phyloP scores from a whole-genome alignment of 2,329 filamentous ascomycete genomes.

The Epichloe hybrida region DNA sequence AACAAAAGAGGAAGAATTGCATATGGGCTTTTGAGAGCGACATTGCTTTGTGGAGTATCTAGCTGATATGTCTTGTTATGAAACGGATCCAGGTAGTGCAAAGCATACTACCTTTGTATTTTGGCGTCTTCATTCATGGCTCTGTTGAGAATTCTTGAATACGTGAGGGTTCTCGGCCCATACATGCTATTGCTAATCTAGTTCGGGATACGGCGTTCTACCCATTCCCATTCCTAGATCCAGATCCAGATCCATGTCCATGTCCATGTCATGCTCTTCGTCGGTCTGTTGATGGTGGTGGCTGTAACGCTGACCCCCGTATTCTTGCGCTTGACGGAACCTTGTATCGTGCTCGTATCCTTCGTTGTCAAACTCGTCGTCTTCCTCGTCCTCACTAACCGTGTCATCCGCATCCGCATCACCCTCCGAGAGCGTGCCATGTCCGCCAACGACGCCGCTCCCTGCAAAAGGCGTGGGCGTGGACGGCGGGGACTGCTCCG shows the following conservation, averaged over 20 bases:
- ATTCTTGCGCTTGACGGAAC: not conserved
- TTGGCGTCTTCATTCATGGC: too few species aligned
- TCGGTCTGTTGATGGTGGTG: slow-evolving; percentile 6
- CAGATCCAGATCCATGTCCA: not conserved
- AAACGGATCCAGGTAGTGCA: too few species aligned
- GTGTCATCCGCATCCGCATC: slow-evolving; percentile 14
- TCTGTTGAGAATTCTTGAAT: too few species aligned
- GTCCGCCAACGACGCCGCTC: slow-evolving; percentile 4
- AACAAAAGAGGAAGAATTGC: too few species aligned
- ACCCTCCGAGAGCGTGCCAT: slow-evolving; percentile 4
- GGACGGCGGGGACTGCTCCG: slow-evolving; percentile 6
- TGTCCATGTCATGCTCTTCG: slow-evolving; percentile 4
- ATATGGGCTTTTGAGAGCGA: too few species aligned
- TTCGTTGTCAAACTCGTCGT: slow-evolving; percentile 15
- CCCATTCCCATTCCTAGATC: slow-evolving; percentile 3
- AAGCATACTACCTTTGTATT: too few species aligned
- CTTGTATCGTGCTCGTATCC: slow-evolving; percentile 15
- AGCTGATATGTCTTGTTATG: too few species aligned
- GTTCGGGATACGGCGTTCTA: slow-evolving; percentile 7
- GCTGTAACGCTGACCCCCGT: not conserved
- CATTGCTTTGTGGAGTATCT: too few species aligned
- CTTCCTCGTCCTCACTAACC: slow-evolving; percentile 10
- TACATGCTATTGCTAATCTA: slow-evolving; percentile 5
- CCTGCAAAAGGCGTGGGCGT: slow-evolving; percentile 2
- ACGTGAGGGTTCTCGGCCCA: not conserved